Percentiles rank a stretch among this genome's conserved stretches.
These are phyloP conservation scores for Olyra latifolia DNA, from an alignment of 176 grass and related monocot species.

Conservation along the genomic window DNA sequence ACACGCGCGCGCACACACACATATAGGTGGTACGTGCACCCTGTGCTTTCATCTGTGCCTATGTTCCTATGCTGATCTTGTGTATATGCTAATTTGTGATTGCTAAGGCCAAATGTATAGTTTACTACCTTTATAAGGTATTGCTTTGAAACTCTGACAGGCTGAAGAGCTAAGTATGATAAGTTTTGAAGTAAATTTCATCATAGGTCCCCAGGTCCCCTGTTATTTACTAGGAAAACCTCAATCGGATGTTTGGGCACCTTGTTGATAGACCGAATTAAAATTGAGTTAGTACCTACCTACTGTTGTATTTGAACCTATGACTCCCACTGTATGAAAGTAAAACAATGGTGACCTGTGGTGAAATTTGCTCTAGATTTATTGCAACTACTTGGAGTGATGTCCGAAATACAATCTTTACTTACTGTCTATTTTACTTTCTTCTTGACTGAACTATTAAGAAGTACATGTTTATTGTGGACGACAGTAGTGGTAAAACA, in stretches of 20 bases:
- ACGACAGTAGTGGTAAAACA: constrained; percentile 2
- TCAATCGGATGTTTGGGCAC: not conserved
- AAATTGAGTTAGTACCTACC: not conserved
- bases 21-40: too few relatives aligned
- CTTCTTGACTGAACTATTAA: not conserved
- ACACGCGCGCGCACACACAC: too few relatives aligned
- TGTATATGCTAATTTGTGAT: not conserved
- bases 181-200: not conserved
- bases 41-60: too few relatives aligned
- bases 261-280: not conserved
- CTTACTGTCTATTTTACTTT: not conserved
- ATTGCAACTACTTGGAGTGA: not conserved
- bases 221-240: not conserved
- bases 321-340: too few relatives aligned
- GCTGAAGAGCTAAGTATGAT: not conserved
- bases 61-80: not conserved
- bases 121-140: not conserved
- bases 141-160: not conserved
- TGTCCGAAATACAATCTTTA: not conserved
- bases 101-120: not conserved
- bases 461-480: not conserved
- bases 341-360: not conserved
- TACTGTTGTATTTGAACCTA: too few relatives aligned
- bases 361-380: not conserved
- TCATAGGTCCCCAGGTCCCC: not conserved